phyloP scores from a whole-genome alignment of 2,329 filamentous ascomycete genomes.

The Phialocephala subalpina region DNA sequence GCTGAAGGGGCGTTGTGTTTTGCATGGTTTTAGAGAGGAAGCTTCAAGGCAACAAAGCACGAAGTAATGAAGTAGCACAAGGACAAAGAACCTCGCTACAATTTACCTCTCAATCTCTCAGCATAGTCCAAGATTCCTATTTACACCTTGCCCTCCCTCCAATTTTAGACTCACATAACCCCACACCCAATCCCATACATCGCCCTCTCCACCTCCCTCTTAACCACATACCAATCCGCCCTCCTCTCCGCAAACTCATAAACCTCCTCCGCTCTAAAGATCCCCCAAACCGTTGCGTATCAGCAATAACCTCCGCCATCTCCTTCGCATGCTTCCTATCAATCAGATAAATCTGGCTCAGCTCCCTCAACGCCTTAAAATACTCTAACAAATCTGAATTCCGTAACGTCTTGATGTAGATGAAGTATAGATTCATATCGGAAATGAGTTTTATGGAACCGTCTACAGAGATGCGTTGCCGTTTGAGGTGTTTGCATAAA shows the following conservation, averaged over 20 bases:
- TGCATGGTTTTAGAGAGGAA: background rate
- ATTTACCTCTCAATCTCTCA: no score
- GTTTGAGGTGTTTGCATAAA: constrained; percentile 96
- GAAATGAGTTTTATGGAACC: constrained; percentile 93
- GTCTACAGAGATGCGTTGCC: constrained; percentile 88
- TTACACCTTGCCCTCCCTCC: background rate
- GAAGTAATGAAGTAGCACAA: no score
- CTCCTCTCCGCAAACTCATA: constrained; percentile 95
- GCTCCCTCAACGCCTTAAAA: constrained; percentile 88
- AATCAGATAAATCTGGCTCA: constrained; percentile 95
- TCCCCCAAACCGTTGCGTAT: constrained; percentile 86
- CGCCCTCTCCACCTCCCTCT: constrained; percentile 87
- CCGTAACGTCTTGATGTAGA: constrained; percentile 81
- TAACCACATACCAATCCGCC: constrained; percentile 94
- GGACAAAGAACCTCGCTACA: no score
- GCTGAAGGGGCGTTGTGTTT: background rate
- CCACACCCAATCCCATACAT: constrained; percentile 96
- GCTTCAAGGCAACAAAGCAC: no score
- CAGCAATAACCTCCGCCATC: constrained; percentile 93
- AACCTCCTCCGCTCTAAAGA: constrained; percentile 95
- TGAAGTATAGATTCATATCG: constrained; percentile 94
- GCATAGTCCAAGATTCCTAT: background rate
- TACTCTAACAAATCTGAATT: constrained; percentile 89
- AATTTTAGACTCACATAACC: constrained; percentile 70
- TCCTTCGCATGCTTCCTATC: constrained; percentile 89